Base-by-base conservation (phyloP, 345 rosid genomes). In the Aquilaria yunnanensis region DNA sequence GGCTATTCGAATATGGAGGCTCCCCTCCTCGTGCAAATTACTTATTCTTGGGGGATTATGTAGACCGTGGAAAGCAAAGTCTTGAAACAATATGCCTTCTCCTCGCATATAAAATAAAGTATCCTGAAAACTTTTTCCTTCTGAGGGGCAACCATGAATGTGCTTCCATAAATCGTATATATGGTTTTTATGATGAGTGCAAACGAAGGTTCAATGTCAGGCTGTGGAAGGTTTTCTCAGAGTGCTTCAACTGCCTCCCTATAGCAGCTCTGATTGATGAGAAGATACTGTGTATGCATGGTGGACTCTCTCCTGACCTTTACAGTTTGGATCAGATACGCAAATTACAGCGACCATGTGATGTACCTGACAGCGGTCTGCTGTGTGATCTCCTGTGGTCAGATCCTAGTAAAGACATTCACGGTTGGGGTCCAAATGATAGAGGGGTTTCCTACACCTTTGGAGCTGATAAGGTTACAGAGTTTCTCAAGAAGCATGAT, bases 321-420 rank as follows among this genome's bases (percentile, higher is more conserved):
- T 66, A 37, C 65, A 67, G 63, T 61, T 80, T 92, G 73, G 79
- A 87, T 61, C 90, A 83, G 77, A 89, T 89, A 52, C 78, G 84
- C 56, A 81, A 73, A 62, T 72, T 92, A 63, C 80, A 74, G 16
- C 85, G 98, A 59, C 96, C 98, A 1, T 78, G 81, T 3, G 90
- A 87, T 72, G 80, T 90, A 14, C 95, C 95, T 49, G 92, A 83
- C 16, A 55, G 41, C 33, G 59, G 97, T 56, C 78, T 92, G 72
- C 96, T 92, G 5, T 89, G 95, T 63, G 92, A 92, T 82, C 95
- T 92, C 60, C 80, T 92, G 14, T 92, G 98, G 98, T 89, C 98
- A 9, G 98, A 92, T 78, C 98, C 96, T 23, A 58, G 80, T 66
- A 83, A 71, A 73, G 81, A 67, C 12, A 64, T 85, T 60, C 77